Percentiles rank a stretch among this genome's conserved stretches.
phyloP scores from a whole-genome alignment of 345 rosid species.

The Carallia brachiata region DNA sequence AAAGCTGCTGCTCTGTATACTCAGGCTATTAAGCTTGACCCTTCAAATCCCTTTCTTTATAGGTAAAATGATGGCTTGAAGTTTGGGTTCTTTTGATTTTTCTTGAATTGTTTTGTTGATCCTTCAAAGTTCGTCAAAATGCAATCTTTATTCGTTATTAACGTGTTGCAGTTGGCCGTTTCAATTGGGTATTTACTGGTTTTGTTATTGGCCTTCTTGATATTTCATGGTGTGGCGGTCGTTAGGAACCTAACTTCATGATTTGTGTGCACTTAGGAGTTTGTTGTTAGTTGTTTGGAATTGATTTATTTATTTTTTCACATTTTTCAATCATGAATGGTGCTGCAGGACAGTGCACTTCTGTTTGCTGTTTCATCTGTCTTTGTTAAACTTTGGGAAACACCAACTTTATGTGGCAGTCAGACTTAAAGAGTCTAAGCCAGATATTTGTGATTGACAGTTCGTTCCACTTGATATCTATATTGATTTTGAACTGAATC shows the following conservation, averaged over 20 bases:
- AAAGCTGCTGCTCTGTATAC: conserved; percentile 99
- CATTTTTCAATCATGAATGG: no score
- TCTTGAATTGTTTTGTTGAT: background rate
- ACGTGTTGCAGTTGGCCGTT: background rate
- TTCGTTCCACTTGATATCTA: no score
- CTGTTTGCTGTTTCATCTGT: background rate
- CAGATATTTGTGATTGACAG: no score
- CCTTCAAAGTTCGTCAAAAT: conserved; percentile 7
- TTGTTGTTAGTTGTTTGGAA: no score
- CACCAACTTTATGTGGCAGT: no score
- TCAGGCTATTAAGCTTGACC: conserved; percentile 93
- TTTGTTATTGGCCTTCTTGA: background rate
- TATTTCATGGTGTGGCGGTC: background rate
- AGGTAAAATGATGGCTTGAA: conserved; percentile 38
- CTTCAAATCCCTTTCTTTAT: conserved; percentile 83
- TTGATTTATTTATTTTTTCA: no score
- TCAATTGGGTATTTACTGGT: conserved; percentile 7
- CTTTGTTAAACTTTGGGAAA: no score
- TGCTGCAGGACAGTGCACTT: no score
- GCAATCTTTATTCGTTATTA: conserved; percentile 16
- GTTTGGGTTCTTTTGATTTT: background rate
- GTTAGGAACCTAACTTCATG: no score
- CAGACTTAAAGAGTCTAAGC: no score
- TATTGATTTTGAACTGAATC: background rate
- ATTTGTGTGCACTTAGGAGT: no score